These are phyloP conservation scores for Wickerhamomyces bisporus DNA, from an alignment of 805 yeast species.

Conservation along the genomic window DNA sequence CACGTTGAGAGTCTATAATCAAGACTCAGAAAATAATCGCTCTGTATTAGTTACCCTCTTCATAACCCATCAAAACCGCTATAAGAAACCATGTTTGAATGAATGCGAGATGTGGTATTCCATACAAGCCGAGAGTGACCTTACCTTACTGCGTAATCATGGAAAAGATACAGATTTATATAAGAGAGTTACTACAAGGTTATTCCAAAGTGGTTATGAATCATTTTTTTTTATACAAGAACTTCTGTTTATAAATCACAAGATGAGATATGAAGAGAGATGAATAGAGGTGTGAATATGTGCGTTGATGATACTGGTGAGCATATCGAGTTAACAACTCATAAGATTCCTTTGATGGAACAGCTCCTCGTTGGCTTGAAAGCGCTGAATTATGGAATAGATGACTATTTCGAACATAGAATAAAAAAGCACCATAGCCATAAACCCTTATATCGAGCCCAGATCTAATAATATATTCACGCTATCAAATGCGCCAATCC, in stretches of 20 bases:
- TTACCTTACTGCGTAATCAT: conserved; percentile 17
- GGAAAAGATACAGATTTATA: conserved; percentile 15
- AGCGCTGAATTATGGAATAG: conserved; percentile 14
- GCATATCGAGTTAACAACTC: background rate
- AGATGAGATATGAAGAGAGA: conserved; percentile 11
- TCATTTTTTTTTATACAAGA: conserved; percentile 10
- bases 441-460: conserved; percentile 17
- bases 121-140: conserved; percentile 15
- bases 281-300: conserved; percentile 14
- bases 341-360: conserved; percentile 13
- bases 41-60: too few relatives aligned
- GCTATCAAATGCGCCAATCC: conserved; percentile 2
- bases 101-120: too few relatives aligned
- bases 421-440: conserved; percentile 12
- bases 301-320: conserved; percentile 16
- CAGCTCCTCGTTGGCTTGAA: conserved; percentile 14
- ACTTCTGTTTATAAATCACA: conserved; percentile 7
- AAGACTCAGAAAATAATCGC: too few relatives aligned
- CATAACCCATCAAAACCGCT: too few relatives aligned
- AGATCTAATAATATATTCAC: background rate
- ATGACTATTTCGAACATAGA: conserved; percentile 12
- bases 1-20: too few relatives aligned
- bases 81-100: too few relatives aligned
- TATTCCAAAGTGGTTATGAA: conserved; percentile 17
- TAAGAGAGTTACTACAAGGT: conserved; percentile 10